A percentile compares a stretch with the other conserved stretches of the same genome.
These are phyloP conservation scores for Hapsidospora chrysogenum DNA, from an alignment of 495 filamentous ascomycete species.

Conservation along the genomic window DNA sequence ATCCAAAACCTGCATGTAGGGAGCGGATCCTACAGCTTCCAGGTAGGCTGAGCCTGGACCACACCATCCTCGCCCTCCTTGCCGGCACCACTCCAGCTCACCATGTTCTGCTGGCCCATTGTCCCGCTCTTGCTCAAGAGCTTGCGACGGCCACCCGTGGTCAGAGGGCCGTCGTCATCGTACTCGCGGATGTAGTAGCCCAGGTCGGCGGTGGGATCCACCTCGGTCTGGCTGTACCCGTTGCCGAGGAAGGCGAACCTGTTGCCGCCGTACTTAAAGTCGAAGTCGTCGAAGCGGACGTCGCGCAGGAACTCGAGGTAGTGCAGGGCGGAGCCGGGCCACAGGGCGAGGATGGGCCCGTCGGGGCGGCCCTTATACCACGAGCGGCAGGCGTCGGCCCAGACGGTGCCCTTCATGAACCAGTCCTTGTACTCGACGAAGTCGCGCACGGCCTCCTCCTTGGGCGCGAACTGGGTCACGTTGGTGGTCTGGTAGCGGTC, in stretches of 20 bases:
- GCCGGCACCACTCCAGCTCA: background rate
- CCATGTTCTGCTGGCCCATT: background rate
- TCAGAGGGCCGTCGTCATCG: background rate
- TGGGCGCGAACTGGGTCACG: slow-evolving; percentile 22
- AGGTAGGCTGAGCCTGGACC: background rate
- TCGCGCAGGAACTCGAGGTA: slow-evolving; percentile 33
- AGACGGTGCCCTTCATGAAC: slow-evolving; percentile 32
- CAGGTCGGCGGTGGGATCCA: slow-evolving; percentile 14
- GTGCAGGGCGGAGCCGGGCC: slow-evolving; percentile 32
- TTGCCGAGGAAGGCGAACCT: slow-evolving; percentile 31
- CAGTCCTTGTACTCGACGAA: slow-evolving; percentile 24
- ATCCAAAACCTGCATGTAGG: no score
- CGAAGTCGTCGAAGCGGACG: slow-evolving; percentile 33
- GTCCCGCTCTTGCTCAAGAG: background rate
- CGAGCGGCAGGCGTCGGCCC: slow-evolving; percentile 23
- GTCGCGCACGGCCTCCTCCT: slow-evolving; percentile 24
- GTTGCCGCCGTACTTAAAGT: slow-evolving; percentile 18
- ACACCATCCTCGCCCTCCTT: background rate
- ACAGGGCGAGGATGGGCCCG: slow-evolving; percentile 30
- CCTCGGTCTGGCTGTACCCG: slow-evolving; percentile 27
- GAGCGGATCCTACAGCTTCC: no score
- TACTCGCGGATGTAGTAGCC: background rate
- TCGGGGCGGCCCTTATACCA: slow-evolving; percentile 33
- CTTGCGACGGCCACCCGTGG: background rate
- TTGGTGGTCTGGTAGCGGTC: slow-evolving; percentile 26